A percentile compares a stretch with the other conserved stretches of the same genome.
Evolutionary conservation across 2,329 filamentous ascomycete genomes (phyloP).

Genomic region (Aspergillus novoparasiticus): DNA sequence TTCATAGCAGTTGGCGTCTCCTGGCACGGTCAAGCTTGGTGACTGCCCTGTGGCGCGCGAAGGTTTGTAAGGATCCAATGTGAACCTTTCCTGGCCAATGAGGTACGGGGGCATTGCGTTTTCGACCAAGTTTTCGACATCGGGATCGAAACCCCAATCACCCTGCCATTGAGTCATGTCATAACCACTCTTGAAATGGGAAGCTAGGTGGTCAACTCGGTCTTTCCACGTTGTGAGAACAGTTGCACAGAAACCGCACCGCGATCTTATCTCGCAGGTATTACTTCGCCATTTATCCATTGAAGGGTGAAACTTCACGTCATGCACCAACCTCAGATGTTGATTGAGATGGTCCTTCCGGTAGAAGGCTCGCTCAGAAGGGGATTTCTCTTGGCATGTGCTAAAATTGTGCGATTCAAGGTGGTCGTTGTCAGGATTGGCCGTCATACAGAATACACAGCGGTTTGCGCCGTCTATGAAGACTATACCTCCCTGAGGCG

Average conservation of each 20-base stretch:
- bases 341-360: constrained; percentile 65
- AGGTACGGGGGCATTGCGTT: constrained; percentile 44
- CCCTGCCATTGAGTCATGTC: constrained; percentile 43
- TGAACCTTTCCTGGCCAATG: constrained; percentile 37
- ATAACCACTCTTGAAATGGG: constrained; percentile 41
- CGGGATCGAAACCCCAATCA: constrained; percentile 44
- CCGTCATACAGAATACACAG: constrained; percentile 61
- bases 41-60: constrained; percentile 20
- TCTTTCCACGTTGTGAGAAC: constrained; percentile 47
- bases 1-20: constrained; percentile 45
- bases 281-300: constrained; percentile 64
- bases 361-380: constrained; percentile 63
- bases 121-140: constrained; percentile 39
- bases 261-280: constrained; percentile 55
- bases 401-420: constrained; percentile 62
- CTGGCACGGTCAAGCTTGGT: constrained; percentile 28
- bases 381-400: constrained; percentile 61
- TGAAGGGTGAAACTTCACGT: constrained; percentile 54
- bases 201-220: constrained; percentile 42
- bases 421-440: constrained; percentile 58
- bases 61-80: constrained; percentile 37
- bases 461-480: constrained; percentile 53
- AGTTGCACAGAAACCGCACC: constrained; percentile 48
- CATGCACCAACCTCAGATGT: constrained; percentile 63
- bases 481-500: constrained; percentile 58